Evolutionary conservation across 352 stramenopile species (phyloP).

Genomic region (Phytophthora pinifolia): DNA sequence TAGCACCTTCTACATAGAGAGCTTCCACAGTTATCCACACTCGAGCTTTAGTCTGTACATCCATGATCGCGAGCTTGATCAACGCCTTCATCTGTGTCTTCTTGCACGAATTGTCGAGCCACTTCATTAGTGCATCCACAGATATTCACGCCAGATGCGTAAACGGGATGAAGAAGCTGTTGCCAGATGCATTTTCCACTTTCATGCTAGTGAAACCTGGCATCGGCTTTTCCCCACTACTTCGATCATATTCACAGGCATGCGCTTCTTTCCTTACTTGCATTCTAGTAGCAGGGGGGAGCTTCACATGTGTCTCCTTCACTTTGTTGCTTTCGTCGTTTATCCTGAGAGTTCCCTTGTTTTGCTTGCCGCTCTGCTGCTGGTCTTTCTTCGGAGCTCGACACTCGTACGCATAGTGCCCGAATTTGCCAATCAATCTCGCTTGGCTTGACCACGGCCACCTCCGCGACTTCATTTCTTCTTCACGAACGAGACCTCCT

Average conservation of each 20-base stretch:
- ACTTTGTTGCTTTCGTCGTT: constrained; percentile 4
- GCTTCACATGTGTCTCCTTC: constrained; percentile 5
- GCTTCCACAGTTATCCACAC: no score
- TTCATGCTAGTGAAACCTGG: no score
- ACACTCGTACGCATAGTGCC: constrained; percentile 6
- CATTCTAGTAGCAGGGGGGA: constrained; percentile 1
- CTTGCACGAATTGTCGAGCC: no score
- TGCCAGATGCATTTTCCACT: no score
- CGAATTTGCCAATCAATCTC: background rate
- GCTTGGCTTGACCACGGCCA: background rate
- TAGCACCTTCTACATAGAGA: no score
- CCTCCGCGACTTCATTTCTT: background rate
- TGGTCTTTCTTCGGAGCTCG: background rate
- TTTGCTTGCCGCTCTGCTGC: background rate
- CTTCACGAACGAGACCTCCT: background rate
- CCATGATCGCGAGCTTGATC: no score
- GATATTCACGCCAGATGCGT: no score
- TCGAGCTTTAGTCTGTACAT: no score
- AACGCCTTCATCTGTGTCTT: no score
- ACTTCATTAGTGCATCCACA: no score
- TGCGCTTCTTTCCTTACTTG: constrained; percentile 5
- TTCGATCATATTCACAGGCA: constrained; percentile 8
- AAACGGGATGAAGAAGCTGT: no score
- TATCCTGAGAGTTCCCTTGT: background rate
- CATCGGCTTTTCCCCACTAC: background rate